Evolutionary conservation across 179 eudicot genomes (phyloP).

Genomic region (Sideroxylon spinosum): DNA sequence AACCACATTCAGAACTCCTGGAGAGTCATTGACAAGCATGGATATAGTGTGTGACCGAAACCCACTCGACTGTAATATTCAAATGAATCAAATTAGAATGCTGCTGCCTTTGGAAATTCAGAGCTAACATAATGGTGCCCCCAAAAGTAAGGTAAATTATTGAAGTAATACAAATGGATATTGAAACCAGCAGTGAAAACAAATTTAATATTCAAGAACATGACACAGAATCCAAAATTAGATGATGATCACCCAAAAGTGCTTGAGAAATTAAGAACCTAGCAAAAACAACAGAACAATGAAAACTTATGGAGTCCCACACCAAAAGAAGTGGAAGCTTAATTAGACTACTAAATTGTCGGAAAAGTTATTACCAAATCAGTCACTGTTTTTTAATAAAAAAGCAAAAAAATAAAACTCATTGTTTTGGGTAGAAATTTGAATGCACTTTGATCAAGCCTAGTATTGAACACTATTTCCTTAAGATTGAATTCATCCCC

Average conservation of each 20-base stretch:
- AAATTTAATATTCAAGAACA: not conserved
- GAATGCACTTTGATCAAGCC: too few species aligned
- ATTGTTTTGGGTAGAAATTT: too few species aligned
- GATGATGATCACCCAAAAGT: not conserved
- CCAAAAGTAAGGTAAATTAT: not conserved
- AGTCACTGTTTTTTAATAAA: too few species aligned
- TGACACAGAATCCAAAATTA: not conserved
- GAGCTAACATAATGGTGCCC: not conserved
- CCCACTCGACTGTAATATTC: constrained; percentile 61
- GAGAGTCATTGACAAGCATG: constrained; percentile 66
- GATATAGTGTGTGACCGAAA: constrained; percentile 72
- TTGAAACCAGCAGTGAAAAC: not conserved
- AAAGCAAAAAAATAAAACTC: too few species aligned
- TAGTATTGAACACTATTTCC: too few species aligned
- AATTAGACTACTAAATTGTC: not conserved
- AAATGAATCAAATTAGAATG: constrained; percentile 6
- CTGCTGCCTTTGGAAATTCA: not conserved
- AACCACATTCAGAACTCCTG: constrained; percentile 78
- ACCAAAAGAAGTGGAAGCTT: not conserved
- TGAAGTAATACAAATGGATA: not conserved
- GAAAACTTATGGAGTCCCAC: not conserved
- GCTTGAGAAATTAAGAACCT: not conserved
- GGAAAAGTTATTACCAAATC: too few species aligned
- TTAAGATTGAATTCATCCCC: too few species aligned
- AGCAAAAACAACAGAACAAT: not conserved